Base-by-base conservation (phyloP, 2,329 filamentous ascomycete species). In the Fusarium nanum region DNA sequence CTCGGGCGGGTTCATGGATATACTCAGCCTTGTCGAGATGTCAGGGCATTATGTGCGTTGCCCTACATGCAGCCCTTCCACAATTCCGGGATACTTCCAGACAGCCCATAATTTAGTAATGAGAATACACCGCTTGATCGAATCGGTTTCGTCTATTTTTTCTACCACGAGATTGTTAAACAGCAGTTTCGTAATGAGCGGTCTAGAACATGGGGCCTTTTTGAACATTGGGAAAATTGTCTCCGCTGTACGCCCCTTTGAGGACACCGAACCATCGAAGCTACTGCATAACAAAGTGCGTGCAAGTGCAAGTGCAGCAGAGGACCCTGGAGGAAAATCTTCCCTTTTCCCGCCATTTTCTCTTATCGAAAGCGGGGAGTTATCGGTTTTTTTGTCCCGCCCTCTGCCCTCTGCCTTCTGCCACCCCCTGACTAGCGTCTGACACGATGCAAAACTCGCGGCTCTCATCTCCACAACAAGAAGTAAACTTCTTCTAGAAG, bases 351-450 rank as follows among this genome's bases (percentile, higher is more conserved):
- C 49, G 41, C 67, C 70, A 70, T 70, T 70, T 64, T 64, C 67
- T 63, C 57, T 67, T 56, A 47, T 67, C 44, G n/a, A 30, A 28
- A 37, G 67, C 66, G 60, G 56, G 63, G 56, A 67, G 30, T 67
- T 61, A 16, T 65, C 60, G 28, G 40, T 25, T 52, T 55, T 55
- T 49, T 56, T 68, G 41, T 56, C 40, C 60, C 46, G 63, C 41
- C 53, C 52, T 49, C 45, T 40, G 20, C 32, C 23, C 9, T 37
- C 34, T 37, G 18, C 16, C 16, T 16, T 28, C 27, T 28, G 28
- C 28, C 28, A 32, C 22, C 54, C 63, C 67, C 63, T 71, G 46
- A 42, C 54, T 70, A 70, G 67, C 58, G 67, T 70, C 67, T 64
- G 63, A 64, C 57, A 60, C 58, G 56, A 59, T 47, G 28, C 57